Evolutionary conservation across 257 asterid genomes (phyloP), one percentile per base, ranked within the genome.

Genomic region (Solanum raphanifolium): DNA sequence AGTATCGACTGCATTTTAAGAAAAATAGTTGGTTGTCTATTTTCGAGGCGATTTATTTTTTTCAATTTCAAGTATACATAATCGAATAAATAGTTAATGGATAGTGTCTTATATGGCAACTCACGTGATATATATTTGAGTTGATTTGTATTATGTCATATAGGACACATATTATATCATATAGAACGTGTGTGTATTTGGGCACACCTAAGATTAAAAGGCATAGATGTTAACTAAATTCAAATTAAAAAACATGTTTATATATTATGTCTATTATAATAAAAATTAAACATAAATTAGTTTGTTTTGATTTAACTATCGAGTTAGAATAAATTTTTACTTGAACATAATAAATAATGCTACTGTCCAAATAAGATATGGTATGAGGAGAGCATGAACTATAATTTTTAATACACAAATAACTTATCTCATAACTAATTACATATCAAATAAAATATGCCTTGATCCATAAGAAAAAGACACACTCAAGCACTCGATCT

Each of bases 221-320:
- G 0, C 0, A 0, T 58, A 21, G 1, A 21, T 58, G 12, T 58
- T 7, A 58, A 6, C 2, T 58, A 0, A 21, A 21, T 20, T 0
- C 68, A 58, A 21, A 21, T 58, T 58, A 0, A 58, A 58, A 21
- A 21, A 21, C 1, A 58, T 0, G 1, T 21, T 58, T 58, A 58
- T 3, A 58, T 21, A 4, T 21, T 21, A 58, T 58, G 0, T 0
- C 13, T 9, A 58, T 58, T 58, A 58, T 8, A 21, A 58, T 58
- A 21, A 58, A 58, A 58, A 58, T 0, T 58, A 0, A 60, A 21
- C 1, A 60, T 60, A 8, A 60, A 60, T 60, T 21, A 21, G 25
- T 60, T 0, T 60, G 5, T 1, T 58, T 21, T 58, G 5, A 60
- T 8, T 1, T 21, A 60, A 60, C 0, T 60, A 21, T 60, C 2